Base-by-base conservation (phyloP, 139 green algal genomes). In the Volvox africanus region DNA sequence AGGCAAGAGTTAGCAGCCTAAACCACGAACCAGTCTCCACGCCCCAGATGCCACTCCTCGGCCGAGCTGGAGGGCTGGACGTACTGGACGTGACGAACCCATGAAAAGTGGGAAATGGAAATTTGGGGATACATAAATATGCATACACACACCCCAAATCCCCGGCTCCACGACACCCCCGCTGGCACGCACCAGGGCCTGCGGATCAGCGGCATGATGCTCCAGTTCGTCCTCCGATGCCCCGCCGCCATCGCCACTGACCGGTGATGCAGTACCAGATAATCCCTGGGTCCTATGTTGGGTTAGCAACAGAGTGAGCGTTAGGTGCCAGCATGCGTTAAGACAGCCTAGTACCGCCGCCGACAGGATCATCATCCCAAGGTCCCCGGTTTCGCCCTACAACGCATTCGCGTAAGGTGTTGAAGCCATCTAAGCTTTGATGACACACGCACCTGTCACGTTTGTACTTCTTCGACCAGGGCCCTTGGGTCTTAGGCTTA, bases 401-500 rank as follows among this genome's bases (percentile, higher is more conserved):
- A 9, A 55, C 44, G 44, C 44, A 55, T 14, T 9, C 44, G 44
- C 9, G 9, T 55, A 9, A 55, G 44, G 44, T 55, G 44, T 55
- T 55, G 71, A 30, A n/a, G 21, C 71, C 71, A 33, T 30, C 71
- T 79, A 30, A 12, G 20, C 14, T 32, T 36, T 20, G 13, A 9
- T 24, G 32, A 1, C 2, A 24, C 32, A 81, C 75, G 75, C 78
- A 92, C 89, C 73, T 75, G 11, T 87, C 89, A 11, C 81, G 89
- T 80, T 79, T 89, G 73, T 94, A 91, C 61, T 95, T 95, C 35
- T 92, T 90, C 73, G 93, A 92, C 94, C 94, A 96, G 20, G 94
- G 94, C 12, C 94, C 94, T 5, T 88, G 92, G 61, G 89, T 93
- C 75, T 95, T 96, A 22, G 91, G 94, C 92, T 95, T 94, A 68